Conservation (phyloP, 176 grass and related monocot species). For the Oryza coarctata region DNA sequence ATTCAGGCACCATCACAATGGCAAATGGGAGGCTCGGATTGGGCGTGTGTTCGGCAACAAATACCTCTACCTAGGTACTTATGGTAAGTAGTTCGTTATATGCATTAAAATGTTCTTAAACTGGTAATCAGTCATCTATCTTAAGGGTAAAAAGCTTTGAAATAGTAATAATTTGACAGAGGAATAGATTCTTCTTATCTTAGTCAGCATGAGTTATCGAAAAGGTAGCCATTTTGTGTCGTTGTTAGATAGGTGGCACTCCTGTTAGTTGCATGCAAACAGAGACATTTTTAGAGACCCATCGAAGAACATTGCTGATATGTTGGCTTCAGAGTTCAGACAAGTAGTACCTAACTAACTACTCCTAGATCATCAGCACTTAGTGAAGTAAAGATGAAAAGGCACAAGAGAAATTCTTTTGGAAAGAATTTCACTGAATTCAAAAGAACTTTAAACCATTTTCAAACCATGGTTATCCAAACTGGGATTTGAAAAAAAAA, state of each 20-base stretch:
- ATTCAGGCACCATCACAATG: conserved; percentile 63
- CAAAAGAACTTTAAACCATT: background rate
- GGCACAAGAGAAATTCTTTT: background rate
- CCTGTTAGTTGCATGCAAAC: background rate
- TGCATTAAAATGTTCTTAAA: background rate
- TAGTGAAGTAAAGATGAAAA: background rate
- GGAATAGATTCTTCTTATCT: conserved; percentile 30
- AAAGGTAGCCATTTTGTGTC: background rate
- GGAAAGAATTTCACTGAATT: background rate
- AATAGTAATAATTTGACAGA: background rate
- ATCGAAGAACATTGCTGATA: conserved; percentile 9
- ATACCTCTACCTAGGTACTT: conserved; percentile 70
- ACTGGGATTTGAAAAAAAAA: background rate
- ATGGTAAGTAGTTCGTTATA: conserved; percentile 13
- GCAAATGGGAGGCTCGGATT: conserved; percentile 68
- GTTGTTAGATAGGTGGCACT: background rate
- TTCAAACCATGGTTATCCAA: background rate
- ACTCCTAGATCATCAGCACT: background rate
- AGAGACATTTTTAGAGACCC: background rate
- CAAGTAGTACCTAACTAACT: background rate
- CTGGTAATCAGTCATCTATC: background rate
- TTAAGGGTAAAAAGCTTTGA: background rate
- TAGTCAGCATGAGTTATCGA: conserved; percentile 22
- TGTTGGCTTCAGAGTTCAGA: background rate
- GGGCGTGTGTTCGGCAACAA: conserved; percentile 63